A percentile compares a stretch with the other conserved stretches of the same genome.
phyloP scores from a whole-genome alignment of 2,329 filamentous ascomycete species.

The Monosporascus sp. region DNA sequence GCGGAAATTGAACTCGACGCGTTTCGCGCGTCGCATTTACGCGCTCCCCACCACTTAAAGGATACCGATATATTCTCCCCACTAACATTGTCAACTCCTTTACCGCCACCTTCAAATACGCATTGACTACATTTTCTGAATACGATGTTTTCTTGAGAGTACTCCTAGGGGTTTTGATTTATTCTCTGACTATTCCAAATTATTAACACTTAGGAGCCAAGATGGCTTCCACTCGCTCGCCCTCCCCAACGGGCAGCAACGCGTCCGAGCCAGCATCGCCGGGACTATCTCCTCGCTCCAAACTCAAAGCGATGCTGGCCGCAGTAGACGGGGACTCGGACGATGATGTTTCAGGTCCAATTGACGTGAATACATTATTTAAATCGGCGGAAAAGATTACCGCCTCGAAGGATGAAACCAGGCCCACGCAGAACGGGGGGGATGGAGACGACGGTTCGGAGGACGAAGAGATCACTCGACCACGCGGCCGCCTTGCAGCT shows the following conservation, averaged over 20 bases:
- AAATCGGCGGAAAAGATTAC: slow-evolving; percentile 14
- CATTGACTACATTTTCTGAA: slow-evolving; percentile 1
- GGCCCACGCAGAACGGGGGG: slow-evolving; percentile 17
- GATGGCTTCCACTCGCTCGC: slow-evolving; percentile 46
- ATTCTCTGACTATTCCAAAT: slow-evolving; percentile 6
- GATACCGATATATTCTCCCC: background rate
- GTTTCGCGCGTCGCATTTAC: background rate
- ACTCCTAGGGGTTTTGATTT: background rate
- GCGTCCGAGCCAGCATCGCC: slow-evolving; percentile 38
- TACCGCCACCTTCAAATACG: slow-evolving; percentile 2
- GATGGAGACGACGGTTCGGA: slow-evolving; percentile 35
- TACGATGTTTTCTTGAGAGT: slow-evolving; percentile 14
- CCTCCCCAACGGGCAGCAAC: slow-evolving; percentile 35
- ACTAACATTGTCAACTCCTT: background rate
- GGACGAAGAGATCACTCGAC: slow-evolving; percentile 35
- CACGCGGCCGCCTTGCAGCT: slow-evolving; percentile 29
- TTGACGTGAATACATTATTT: slow-evolving; percentile 19
- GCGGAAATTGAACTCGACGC: background rate
- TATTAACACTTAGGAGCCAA: slow-evolving; percentile 8
- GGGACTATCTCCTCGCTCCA: slow-evolving; percentile 46
- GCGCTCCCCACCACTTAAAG: background rate
- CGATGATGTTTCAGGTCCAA: slow-evolving; percentile 26
- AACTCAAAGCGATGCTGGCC: slow-evolving; percentile 49
- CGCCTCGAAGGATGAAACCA: slow-evolving; percentile 6
- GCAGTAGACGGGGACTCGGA: slow-evolving; percentile 44